Evolutionary conservation across 768 basidiomycete genomes (phyloP).

Genomic region (Coprinellus micaceus): DNA sequence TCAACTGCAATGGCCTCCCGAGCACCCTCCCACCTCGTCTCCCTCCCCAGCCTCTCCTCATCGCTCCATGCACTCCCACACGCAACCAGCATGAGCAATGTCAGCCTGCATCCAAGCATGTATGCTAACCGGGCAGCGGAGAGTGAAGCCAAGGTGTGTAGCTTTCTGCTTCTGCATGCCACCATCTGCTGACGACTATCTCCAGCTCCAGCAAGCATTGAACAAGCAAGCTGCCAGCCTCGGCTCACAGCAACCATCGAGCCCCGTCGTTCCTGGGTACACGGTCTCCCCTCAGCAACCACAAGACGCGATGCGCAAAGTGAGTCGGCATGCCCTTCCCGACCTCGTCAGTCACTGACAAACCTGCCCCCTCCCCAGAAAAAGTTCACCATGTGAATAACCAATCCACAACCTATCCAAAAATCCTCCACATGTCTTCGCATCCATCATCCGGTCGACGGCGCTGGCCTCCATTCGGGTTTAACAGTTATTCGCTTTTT

Average conservation of each 20-base stretch:
- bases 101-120: conserved; percentile 67
- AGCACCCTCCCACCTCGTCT: conserved; percentile 54
- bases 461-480: not conserved
- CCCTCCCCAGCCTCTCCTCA: conserved; percentile 70
- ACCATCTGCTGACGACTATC: conserved; percentile 4
- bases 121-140: conserved; percentile 64
- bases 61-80: conserved; percentile 67
- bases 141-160: conserved; percentile 70
- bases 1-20: conserved; percentile 18
- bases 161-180: not conserved
- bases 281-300: conserved; percentile 31
- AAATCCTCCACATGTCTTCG: not conserved
- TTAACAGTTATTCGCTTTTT: conserved; percentile 5
- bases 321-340: conserved; percentile 13
- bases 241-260: conserved; percentile 27
- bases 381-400: conserved; percentile 12
- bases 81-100: conserved; percentile 64
- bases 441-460: not conserved
- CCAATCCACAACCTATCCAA: not conserved
- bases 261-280: conserved; percentile 27
- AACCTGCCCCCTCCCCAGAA: conserved; percentile 1
- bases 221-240: conserved; percentile 39
- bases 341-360: not conserved
- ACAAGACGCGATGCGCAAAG: conserved; percentile 50
- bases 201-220: conserved; percentile 60